phyloP scores from a whole-genome alignment of 78 protist species.

The Dictyostelium discoideum region DNA sequence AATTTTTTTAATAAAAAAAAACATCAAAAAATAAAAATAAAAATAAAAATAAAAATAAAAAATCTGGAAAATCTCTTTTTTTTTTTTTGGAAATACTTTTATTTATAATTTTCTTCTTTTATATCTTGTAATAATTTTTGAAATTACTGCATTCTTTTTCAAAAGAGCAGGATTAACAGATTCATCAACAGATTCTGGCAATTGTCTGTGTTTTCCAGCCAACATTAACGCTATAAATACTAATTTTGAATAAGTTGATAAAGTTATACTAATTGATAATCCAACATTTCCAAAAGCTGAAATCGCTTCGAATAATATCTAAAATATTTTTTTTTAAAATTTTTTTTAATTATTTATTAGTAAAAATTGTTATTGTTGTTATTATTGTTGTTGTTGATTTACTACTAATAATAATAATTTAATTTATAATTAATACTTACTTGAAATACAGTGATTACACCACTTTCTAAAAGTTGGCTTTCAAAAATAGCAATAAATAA shows the following conservation, averaged over 20 bases:
- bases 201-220: conserved; percentile 67
- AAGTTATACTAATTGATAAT: background rate
- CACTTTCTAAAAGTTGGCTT: background rate
- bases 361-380: no score
- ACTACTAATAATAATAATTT: no score
- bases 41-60: no score
- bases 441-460: conserved; percentile 17
- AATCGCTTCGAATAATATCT: background rate
- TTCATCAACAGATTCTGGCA: conserved; percentile 67
- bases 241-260: conserved; percentile 13
- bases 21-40: no score
- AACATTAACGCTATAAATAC: conserved; percentile 43
- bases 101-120: conserved; percentile 7
- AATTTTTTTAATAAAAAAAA: no score
- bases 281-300: conserved; percentile 83
- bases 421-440: background rate
- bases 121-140: conserved; percentile 5
- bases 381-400: no score
- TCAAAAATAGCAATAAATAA: conserved; percentile 52
- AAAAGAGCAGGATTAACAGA: background rate
- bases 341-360: background rate
- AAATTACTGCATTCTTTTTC: background rate
- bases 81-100: no score
- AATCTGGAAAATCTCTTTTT: no score
- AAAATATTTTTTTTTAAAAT: no score